phyloP scores from a whole-genome alignment of 208 protist genomes.

The Herpetomonas tarakana region DNA sequence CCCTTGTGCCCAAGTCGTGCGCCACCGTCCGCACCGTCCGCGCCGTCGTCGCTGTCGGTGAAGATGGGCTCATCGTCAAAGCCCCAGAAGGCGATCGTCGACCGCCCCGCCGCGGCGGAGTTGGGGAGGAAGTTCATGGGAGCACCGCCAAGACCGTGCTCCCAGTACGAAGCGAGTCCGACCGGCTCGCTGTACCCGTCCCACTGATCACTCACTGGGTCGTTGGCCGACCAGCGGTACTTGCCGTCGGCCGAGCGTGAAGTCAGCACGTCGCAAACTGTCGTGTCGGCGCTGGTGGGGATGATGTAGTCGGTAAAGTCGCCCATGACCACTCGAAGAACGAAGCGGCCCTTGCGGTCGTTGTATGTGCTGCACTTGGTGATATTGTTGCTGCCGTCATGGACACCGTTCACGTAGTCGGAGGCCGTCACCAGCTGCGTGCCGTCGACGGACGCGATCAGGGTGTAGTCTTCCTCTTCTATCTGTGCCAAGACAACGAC shows the following conservation, averaged over 20 bases:
- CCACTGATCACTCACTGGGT: neutral
- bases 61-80: neutral
- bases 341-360: neutral
- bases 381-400: neutral
- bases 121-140: slow-evolving; percentile 1
- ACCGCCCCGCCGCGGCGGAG: neutral
- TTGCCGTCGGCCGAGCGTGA: neutral
- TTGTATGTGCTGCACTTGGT: neutral
- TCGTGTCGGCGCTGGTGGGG: slow-evolving; percentile 2
- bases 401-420: neutral
- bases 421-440: neutral
- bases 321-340: slow-evolving; percentile 3
- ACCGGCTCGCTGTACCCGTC: slow-evolving; percentile 1
- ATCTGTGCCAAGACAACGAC: neutral
- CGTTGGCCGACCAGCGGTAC: slow-evolving; percentile 1
- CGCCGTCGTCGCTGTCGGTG: neutral
- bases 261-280: slow-evolving; percentile 1
- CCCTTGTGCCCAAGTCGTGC: neutral
- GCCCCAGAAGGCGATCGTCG: slow-evolving; percentile 4
- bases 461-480: neutral
- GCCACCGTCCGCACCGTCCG: neutral
- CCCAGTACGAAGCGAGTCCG: no score
- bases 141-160: neutral
- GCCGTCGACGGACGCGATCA: neutral
- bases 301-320: slow-evolving; percentile 4